These are phyloP conservation scores for Alectoria sarmentosa DNA, from an alignment of 495 filamentous ascomycete species.

Conservation along the genomic window DNA sequence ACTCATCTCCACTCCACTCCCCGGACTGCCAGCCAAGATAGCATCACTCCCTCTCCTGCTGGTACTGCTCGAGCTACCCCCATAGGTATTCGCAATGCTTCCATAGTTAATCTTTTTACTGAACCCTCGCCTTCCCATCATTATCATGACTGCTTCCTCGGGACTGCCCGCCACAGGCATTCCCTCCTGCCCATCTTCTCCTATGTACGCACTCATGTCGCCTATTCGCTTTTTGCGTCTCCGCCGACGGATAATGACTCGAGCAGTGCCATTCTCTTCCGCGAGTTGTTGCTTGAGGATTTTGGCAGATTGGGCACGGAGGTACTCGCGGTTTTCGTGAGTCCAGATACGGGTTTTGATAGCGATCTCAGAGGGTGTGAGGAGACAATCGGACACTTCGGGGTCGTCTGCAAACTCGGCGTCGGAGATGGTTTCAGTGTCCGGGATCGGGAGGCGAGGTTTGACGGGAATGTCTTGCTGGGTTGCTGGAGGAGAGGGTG, in stretches of 20 bases:
- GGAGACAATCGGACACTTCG: slow-evolving; percentile 70
- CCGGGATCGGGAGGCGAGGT: slow-evolving; percentile 29
- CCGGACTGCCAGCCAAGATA: slow-evolving; percentile 35
- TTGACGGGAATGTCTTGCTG: slow-evolving; percentile 8
- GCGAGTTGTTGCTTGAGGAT: slow-evolving; percentile 57
- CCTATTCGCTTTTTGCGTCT: slow-evolving; percentile 43
- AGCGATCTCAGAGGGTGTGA: slow-evolving; percentile 60
- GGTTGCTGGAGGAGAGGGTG: slow-evolving; percentile 6
- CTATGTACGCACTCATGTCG: slow-evolving; percentile 44
- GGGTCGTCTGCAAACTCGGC: slow-evolving; percentile 81
- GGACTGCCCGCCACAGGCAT: slow-evolving; percentile 44
- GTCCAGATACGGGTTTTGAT: slow-evolving; percentile 89
- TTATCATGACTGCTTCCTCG: slow-evolving; percentile 65
- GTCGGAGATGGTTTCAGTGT: slow-evolving; percentile 52
- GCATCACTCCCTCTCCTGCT: slow-evolving; percentile 38
- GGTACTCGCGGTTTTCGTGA: slow-evolving; percentile 85
- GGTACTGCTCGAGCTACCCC: slow-evolving; percentile 28
- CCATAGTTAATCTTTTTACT: slow-evolving; percentile 83
- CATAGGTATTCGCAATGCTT: slow-evolving; percentile 42
- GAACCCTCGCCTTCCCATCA: slow-evolving; percentile 63
- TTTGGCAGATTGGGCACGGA: slow-evolving; percentile 75
- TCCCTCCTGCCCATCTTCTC: slow-evolving; percentile 34
- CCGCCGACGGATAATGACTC: slow-evolving; percentile 30
- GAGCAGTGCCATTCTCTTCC: slow-evolving; percentile 35
- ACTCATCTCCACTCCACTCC: slow-evolving; percentile 25